Conservation (phyloP, 345 rosid genomes). For the Hibiscus syriacus region DNA sequence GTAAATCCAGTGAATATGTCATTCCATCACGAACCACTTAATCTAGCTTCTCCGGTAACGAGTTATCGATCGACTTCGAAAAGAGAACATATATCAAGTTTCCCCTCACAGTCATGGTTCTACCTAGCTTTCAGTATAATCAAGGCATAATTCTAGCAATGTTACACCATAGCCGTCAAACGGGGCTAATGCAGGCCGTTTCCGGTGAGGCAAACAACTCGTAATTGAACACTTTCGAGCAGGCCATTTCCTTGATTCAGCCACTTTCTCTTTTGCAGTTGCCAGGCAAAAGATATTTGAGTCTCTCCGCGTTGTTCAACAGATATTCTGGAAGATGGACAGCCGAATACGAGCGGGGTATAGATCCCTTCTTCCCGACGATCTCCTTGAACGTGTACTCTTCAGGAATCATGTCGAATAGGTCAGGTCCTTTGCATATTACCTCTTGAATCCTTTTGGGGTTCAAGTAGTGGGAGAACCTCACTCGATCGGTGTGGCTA, state of each 20-base stretch:
- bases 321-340: constrained; percentile 72
- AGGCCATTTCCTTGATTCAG: constrained; percentile 23
- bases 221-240: constrained; percentile 7
- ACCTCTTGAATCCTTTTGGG: constrained; percentile 75
- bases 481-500: constrained; percentile 81
- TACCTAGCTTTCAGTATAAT: constrained; percentile 5
- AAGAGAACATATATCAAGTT: background rate
- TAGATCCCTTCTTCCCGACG: constrained; percentile 82
- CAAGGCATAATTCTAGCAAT: constrained; percentile 10
- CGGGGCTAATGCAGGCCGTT: constrained; percentile 6
- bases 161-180: constrained; percentile 13
- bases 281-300: constrained; percentile 77
- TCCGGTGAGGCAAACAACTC: constrained; percentile 13
- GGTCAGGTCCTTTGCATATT: constrained; percentile 70
- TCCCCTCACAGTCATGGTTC: background rate
- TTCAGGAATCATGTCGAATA: constrained; percentile 91
- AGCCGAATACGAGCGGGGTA: constrained; percentile 65
- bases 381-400: constrained; percentile 87
- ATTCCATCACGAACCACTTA: constrained; percentile 7
- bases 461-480: constrained; percentile 77
- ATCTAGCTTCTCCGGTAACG: constrained; percentile 8
- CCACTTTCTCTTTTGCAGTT: constrained; percentile 73
- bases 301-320: constrained; percentile 61
- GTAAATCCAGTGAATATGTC: constrained; percentile 9
- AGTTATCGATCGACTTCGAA: constrained; percentile 9